Evolutionary conservation across 2,329 filamentous ascomycete genomes (phyloP).

Genomic region (Aplosporella prunicola): DNA sequence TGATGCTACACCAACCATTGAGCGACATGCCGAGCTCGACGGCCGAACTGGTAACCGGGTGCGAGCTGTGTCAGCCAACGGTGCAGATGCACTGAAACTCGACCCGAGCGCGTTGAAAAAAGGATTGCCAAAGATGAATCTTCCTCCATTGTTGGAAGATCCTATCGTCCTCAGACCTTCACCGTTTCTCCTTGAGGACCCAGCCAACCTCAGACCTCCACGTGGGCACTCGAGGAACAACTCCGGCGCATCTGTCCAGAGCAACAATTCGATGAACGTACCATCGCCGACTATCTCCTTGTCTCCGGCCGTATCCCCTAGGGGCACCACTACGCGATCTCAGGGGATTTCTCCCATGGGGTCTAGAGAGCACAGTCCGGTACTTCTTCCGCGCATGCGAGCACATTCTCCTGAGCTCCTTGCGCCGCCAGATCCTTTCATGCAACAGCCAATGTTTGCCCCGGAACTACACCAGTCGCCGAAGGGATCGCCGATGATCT

Average conservation of each 20-base stretch:
- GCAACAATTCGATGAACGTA: conserved; percentile 1
- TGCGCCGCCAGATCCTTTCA: conserved; percentile 34
- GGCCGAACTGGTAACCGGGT: conserved; percentile 22
- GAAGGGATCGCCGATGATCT: background rate
- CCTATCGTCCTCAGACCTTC: conserved; percentile 3
- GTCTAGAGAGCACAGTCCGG: conserved; percentile 21
- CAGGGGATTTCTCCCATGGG: conserved; percentile 21
- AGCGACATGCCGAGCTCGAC: conserved; percentile 24
- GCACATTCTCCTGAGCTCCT: conserved; percentile 21
- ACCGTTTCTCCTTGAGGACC: no score
- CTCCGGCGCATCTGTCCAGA: background rate
- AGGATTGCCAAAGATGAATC: no score
- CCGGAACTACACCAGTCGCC: background rate
- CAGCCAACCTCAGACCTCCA: no score
- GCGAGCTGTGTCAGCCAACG: conserved; percentile 52
- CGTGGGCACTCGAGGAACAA: background rate
- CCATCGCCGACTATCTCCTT: conserved; percentile 30
- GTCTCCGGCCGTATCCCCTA: no score
- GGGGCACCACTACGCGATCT: no score
- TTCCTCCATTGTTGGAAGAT: conserved; percentile 24
- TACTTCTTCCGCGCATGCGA: conserved; percentile 15
- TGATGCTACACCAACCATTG: conserved; percentile 15
- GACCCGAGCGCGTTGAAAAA: conserved; percentile 26
- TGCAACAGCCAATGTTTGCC: background rate
- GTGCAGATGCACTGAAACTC: conserved; percentile 39